Evolutionary conservation across 371 early-diverging fungal species (phyloP).

Genomic region (Massospora cicadina): DNA sequence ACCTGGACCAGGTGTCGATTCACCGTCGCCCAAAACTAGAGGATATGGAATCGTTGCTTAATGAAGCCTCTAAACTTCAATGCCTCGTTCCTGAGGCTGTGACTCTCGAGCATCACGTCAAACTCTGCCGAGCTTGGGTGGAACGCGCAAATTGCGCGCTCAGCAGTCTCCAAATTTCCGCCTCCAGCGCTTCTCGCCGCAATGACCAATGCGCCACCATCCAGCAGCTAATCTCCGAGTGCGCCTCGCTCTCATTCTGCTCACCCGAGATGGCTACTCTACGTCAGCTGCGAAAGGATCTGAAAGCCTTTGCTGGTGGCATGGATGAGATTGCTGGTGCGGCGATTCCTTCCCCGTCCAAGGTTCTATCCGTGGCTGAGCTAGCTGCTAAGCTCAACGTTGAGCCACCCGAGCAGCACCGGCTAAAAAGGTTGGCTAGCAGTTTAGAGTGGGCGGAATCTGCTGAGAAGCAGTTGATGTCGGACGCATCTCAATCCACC

Average conservation of each 20-base stretch:
- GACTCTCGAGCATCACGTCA: background rate
- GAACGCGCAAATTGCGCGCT: background rate
- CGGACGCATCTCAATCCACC: background rate
- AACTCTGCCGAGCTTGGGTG: background rate
- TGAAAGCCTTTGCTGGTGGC: background rate
- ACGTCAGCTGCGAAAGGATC: background rate
- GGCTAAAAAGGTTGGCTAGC: background rate
- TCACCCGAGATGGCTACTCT: background rate
- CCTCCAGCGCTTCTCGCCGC: background rate
- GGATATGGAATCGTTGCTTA: background rate
- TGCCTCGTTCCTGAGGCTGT: background rate
- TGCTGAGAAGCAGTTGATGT: background rate
- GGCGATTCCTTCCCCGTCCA: background rate
- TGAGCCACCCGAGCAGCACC: background rate
- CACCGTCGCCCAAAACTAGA: conserved; percentile 3
- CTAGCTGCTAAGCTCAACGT: background rate
- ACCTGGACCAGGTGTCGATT: background rate
- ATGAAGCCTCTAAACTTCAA: background rate
- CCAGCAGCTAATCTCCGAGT: background rate
- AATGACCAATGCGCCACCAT: too few species aligned
- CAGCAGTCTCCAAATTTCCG: background rate
- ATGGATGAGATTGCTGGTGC: background rate
- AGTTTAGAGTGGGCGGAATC: background rate
- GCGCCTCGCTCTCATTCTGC: background rate
- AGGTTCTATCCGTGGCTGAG: background rate